Evolutionary conservation across 2,329 filamentous ascomycete species (phyloP).

Genomic region (Coniochaeta hoffmannii): DNA sequence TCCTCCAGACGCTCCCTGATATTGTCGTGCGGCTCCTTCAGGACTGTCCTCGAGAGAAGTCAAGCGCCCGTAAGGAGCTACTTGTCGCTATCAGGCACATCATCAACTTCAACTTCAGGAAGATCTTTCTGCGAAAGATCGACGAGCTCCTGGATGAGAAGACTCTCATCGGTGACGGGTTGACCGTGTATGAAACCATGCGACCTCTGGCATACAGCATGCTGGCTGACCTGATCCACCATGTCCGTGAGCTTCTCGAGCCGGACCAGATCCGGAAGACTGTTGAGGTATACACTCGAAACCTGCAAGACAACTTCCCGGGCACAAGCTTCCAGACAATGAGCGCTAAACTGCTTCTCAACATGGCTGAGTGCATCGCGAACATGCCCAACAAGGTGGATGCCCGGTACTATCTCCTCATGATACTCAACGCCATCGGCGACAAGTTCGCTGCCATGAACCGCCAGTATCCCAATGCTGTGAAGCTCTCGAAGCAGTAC

Average conservation of each 20-base stretch:
- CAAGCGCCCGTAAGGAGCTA: constrained; percentile 86
- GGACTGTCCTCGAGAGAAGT: constrained; percentile 92
- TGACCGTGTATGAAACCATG: constrained; percentile 97
- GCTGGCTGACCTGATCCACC: constrained; percentile 95
- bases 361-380: constrained; percentile 97
- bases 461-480: constrained; percentile 85
- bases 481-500: constrained; percentile 80
- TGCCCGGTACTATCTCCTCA: constrained; percentile 89
- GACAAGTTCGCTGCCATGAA: constrained; percentile 99
- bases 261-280: constrained; percentile 92
- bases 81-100: constrained; percentile 96
- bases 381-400: constrained; percentile 90
- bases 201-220: constrained; percentile 94
- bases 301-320: constrained; percentile 89
- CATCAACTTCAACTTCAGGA: constrained; percentile 97
- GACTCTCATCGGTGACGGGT: constrained; percentile 87
- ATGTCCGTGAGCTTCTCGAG: constrained; percentile 81
- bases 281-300: constrained; percentile 94
- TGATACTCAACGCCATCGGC: constrained; percentile 95
- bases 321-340: constrained; percentile 99
- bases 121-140: constrained; percentile 90
- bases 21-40: constrained; percentile 87
- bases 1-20: constrained; percentile 74
- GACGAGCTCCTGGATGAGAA: constrained; percentile 91
- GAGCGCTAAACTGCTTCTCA: constrained; percentile 93